These are phyloP conservation scores for Coemansia sp. DNA, from an alignment of 192 early-diverging fungal genomes.

Conservation along the genomic window DNA sequence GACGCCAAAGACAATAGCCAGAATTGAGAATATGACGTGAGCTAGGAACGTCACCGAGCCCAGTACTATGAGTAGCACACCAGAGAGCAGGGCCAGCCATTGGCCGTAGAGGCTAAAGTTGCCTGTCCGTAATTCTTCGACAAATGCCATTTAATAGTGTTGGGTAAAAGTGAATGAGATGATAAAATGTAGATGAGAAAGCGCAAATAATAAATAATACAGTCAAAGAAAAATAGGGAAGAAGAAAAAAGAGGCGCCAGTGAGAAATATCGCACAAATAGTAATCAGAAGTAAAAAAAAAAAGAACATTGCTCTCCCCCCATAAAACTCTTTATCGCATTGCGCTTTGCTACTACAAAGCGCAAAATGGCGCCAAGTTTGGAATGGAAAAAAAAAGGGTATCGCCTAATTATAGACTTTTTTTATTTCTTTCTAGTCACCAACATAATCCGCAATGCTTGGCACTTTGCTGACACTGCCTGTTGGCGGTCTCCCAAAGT, in stretches of 20 bases:
- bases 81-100: conserved; percentile 44
- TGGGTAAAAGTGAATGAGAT: neutral
- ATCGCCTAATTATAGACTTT: neutral
- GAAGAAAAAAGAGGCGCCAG: neutral
- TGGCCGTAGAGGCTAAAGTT: conserved; percentile 56
- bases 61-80: conserved; percentile 53
- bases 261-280: neutral
- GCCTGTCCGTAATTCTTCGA: conserved; percentile 45
- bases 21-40: conserved; percentile 53
- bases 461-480: conserved; percentile 42
- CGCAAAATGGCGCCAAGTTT: neutral
- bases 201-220: neutral
- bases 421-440: neutral
- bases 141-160: conserved; percentile 38
- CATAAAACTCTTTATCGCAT: neutral
- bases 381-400: neutral
- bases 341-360: conserved; percentile 1
- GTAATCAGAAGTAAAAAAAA: neutral
- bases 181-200: neutral
- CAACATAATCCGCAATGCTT: conserved; percentile 19
- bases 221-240: neutral
- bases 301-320: neutral
- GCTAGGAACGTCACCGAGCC: conserved; percentile 48
- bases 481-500: conserved; percentile 63
- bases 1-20: conserved; percentile 54